Evolutionary conservation across 164 flowering plant genomes (phyloP).

Genomic region (Liquidambar formosana): DNA sequence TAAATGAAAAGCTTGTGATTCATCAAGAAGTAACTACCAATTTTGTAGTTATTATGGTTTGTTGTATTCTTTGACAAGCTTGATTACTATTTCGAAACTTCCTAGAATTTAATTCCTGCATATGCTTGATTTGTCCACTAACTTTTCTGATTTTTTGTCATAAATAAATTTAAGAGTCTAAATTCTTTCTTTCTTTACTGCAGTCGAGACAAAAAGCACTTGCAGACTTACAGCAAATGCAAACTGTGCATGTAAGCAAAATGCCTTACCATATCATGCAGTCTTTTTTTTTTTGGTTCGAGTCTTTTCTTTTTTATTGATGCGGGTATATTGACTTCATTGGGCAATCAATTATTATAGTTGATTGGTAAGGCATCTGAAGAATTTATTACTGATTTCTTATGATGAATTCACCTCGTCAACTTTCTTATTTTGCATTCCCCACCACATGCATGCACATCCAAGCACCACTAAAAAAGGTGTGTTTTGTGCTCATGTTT

Average conservation of each 20-base stretch:
- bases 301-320: too few relatives aligned
- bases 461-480: too few relatives aligned
- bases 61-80: background rate
- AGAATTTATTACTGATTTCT: background rate
- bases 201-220: constrained; percentile 58
- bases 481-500: too few relatives aligned
- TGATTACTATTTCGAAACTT: background rate
- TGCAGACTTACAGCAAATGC: constrained; percentile 46
- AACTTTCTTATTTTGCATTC: background rate
- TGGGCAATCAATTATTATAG: background rate
- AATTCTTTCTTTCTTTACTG: constrained; percentile 1
- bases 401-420: background rate
- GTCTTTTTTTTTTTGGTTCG: constrained; percentile 6
- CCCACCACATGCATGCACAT: background rate
- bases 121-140: background rate
- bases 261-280: background rate
- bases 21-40: background rate
- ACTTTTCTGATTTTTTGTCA: background rate
- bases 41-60: background rate
- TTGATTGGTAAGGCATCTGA: background rate
- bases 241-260: constrained; percentile 36
- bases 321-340: background rate
- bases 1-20: background rate
- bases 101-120: background rate
- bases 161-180: background rate